These are phyloP conservation scores for Colletotrichum tropicale DNA, from an alignment of 2,329 filamentous ascomycete species.

Conservation along the genomic window DNA sequence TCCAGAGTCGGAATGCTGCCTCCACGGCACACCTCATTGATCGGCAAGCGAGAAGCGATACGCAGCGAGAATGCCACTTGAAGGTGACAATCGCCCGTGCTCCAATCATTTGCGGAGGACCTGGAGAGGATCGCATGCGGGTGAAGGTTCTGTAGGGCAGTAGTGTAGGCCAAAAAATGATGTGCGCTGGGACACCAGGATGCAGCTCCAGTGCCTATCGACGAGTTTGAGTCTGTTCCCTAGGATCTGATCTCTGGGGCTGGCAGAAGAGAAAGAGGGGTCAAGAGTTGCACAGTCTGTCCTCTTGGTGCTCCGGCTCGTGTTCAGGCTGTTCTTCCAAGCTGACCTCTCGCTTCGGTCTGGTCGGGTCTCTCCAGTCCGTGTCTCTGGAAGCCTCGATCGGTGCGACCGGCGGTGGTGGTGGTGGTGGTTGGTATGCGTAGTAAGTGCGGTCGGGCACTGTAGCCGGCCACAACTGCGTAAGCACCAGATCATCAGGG, in stretches of 20 bases:
- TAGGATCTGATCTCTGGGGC: not conserved
- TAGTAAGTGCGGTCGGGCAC: not conserved
- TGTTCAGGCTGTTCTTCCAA: not conserved
- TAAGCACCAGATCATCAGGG: not conserved
- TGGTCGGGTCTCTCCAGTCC: not conserved
- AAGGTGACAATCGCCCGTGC: not conserved
- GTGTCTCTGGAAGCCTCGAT: not conserved
- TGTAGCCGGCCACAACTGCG: not conserved
- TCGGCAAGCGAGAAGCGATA: not conserved
- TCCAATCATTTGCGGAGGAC: not conserved
- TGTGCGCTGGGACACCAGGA: slow-evolving; percentile 11
- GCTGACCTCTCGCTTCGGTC: not conserved
- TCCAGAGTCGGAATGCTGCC: not conserved
- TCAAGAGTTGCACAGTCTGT: not conserved
- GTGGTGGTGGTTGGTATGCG: not conserved
- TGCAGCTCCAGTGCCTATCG: not conserved
- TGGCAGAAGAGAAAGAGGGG: not conserved
- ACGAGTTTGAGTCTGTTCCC: not conserved
- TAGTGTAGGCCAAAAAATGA: slow-evolving; percentile 5
- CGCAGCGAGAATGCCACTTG: not conserved
- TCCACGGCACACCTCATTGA: slow-evolving; percentile 11
- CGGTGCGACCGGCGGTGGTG: not conserved
- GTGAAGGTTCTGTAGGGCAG: not conserved
- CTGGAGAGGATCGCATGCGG: not conserved
- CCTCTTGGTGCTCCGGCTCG: not conserved